Base-by-base conservation (phyloP, 2,329 filamentous ascomycete species). In the Magnaporthiopsis rhizophila region DNA sequence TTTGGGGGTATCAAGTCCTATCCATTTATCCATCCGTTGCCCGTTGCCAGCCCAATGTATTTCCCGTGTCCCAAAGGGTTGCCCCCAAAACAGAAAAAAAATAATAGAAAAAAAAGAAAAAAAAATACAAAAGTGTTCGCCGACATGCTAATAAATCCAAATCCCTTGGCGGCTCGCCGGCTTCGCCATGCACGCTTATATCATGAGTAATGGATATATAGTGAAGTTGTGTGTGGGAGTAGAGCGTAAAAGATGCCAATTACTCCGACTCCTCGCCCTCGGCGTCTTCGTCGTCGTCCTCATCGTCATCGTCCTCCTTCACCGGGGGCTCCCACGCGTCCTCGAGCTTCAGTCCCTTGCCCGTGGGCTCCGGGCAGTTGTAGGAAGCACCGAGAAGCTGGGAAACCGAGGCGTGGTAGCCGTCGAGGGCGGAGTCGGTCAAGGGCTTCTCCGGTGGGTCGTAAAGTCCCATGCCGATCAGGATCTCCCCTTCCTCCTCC, bases 401-500 rank as follows among this genome's bases (percentile, higher is more conserved):
- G 50, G 79, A 81, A 65, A 85, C 80, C 32, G 82, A 83, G 6
- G 80, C 80, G 62, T 80, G 73, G 75, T 86, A 81, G 76, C 83
- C 80, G 74, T 85, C 77, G 64, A 84, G 72, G 62, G 80, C 77
- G 36, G 80, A 77, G 64, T 83, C 81, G 26, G 78, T 75, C 9
- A 80, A 75, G 74, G 70, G 30, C 70, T 84, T 83, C 64, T 87
- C 88, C 0, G 89, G 89, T 5, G 84, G 79, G 70, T 92, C 90
- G 74, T 95, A 95, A 0, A 95, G 82, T 0, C 91, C 91, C 83
- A 95, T 88, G 26, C 90, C 90, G n/a, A 92, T 82, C 1, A 94
- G 81, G 66, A 92, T 88, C 70, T 92, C 89, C 53, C 86, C 88
- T 18, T 83, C 79, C 32, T 80, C 73, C 34, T 86, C 85, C 61